Evolutionary conservation across 306 rosid species (phyloP), one percentile per base, ranked within the genome.

Genomic region (Citrullus amarus): DNA sequence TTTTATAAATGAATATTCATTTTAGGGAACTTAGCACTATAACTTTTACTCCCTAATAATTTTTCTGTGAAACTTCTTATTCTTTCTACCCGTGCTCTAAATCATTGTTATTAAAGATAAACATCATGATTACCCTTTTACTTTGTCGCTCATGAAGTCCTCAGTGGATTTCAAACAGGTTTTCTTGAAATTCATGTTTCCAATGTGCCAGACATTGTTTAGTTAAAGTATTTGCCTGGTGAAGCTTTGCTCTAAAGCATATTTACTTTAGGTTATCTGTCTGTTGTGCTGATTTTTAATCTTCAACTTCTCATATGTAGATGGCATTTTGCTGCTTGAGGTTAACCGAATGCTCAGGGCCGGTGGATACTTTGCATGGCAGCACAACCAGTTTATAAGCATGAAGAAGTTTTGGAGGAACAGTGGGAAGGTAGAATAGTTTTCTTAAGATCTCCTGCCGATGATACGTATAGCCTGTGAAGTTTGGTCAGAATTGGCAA

Each of bases 351-450:
- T 91, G 80, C 91, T 93, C 77, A 89, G 97, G 83, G 93, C 93
- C 0, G 97, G 98, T 79, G 93, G 94, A 55, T 89, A 93, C 83
- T 93, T 91, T 85, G 91, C 89, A 20, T 93, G 98, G 97, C 97
- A 16, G 97, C 96, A 20, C 96, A 93, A 81, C 96, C 96, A 16
- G 93, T 93, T 74, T 86, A 91, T 83, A 91, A 90, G 82, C 92
- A 87, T 61, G 92, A 90, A 84, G 90, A 86, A 66, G 73, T 74
- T 83, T 90, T 91, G 75, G 90, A 82, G 80, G 88, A 85, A 83
- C 92, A 93, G 83, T 90, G 98, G 98, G 86, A 86, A 93, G 98
- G 98, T 93, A 84, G 22, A 72, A 15, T 25, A 28, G 8, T 25
- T 25, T 50, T 15, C 59, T 71, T 50, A 28, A 25, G 36, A 14